A percentile compares a stretch with the other conserved stretches of the same genome.
Conservation (phyloP, 352 stramenopile genomes). For the Globisporangium uncinulatum region DNA sequence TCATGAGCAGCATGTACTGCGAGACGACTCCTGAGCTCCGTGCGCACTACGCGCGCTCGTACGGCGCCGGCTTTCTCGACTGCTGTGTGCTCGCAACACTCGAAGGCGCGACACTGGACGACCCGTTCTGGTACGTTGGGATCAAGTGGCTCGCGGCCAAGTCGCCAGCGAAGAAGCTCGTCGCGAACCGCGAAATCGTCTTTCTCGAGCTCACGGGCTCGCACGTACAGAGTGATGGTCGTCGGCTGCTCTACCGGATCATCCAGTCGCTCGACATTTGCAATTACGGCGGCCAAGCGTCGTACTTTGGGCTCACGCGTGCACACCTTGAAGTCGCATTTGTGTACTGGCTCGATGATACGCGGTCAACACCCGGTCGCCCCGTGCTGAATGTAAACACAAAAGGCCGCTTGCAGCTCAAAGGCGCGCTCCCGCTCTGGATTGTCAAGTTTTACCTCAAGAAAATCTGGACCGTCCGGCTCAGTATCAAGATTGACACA, state of each 20-base stretch:
- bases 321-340: conserved; percentile 55
- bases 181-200: conserved; percentile 63
- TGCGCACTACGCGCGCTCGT: conserved; percentile 28
- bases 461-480: conserved; percentile 42
- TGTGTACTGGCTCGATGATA: conserved; percentile 62
- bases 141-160: conserved; percentile 71
- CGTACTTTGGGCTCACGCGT: conserved; percentile 65
- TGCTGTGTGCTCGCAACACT: conserved; percentile 58
- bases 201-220: conserved; percentile 65
- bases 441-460: conserved; percentile 61
- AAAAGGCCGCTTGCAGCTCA: conserved; percentile 54
- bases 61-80: conserved; percentile 52
- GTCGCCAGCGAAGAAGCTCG: conserved; percentile 51
- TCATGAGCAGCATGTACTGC: conserved; percentile 55
- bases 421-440: conserved; percentile 49
- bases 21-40: conserved; percentile 54
- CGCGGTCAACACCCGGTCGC: conserved; percentile 5
- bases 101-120: conserved; percentile 48
- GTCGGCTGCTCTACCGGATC: conserved; percentile 56
- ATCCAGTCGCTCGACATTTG: conserved; percentile 55
- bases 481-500: conserved; percentile 10
- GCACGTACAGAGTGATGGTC: conserved; percentile 36
- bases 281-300: conserved; percentile 51
- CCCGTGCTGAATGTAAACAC: conserved; percentile 46
- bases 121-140: conserved; percentile 73